Conservation (phyloP, 768 basidiomycete genomes). For the Neoboletus brunneissimus region DNA sequence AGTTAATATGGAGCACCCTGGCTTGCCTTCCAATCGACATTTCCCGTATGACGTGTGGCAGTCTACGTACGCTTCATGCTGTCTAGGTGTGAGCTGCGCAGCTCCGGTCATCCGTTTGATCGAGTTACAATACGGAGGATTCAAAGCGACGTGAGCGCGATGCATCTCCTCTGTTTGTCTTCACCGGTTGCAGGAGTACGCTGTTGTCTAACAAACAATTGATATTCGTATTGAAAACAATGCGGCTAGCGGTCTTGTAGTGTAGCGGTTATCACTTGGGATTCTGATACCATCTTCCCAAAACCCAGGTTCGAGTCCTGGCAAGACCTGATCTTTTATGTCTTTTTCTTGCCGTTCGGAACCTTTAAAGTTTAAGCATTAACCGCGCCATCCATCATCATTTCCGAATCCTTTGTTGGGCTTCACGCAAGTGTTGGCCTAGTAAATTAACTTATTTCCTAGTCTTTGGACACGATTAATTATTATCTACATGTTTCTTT, state of each 20-base stretch:
- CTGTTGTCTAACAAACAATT: neutral
- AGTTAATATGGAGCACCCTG: neutral
- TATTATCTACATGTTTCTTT: no score
- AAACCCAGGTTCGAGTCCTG: slow-evolving; percentile 29
- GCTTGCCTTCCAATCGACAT: neutral
- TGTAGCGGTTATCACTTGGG: slow-evolving; percentile 32
- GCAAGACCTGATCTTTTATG: slow-evolving; percentile 17
- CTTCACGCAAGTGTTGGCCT: neutral
- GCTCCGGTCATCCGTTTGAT: neutral
- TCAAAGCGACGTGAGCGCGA: neutral
- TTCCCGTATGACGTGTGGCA: neutral
- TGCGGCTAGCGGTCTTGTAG: slow-evolving; percentile 17
- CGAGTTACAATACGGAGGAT: neutral
- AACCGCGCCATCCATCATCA: neutral
- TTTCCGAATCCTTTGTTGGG: neutral
- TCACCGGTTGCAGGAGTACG: neutral
- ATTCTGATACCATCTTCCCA: slow-evolving; percentile 26
- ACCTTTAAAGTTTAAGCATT: no score
- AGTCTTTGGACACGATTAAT: neutral
- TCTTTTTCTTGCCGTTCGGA: neutral
- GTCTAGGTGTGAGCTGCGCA: no score
- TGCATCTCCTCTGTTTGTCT: neutral
- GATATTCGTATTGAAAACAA: accelerated
- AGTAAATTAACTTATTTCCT: neutral
- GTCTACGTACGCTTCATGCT: no score